phyloP scores from a whole-genome alignment of 768 basidiomycete genomes.

The Butyriboletus loyo region DNA sequence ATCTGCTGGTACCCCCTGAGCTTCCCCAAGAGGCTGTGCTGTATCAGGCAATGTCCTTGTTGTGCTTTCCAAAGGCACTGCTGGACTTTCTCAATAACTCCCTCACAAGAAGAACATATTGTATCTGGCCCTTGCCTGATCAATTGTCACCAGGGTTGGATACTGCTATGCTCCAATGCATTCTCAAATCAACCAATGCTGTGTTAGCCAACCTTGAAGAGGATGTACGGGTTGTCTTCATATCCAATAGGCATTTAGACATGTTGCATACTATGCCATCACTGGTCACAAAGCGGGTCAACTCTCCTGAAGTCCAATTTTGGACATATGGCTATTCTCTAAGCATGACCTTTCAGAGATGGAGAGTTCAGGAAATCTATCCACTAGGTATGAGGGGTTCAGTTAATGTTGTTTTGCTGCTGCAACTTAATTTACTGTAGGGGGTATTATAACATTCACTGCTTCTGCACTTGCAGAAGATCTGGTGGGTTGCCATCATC shows the following conservation, averaged over 20 bases:
- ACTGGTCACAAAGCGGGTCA: constrained; percentile 45
- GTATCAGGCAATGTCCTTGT: constrained; percentile 29
- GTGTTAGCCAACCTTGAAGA: constrained; percentile 35
- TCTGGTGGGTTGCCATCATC: constrained; percentile 44
- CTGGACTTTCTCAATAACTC: constrained; percentile 43
- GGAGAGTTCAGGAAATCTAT: constrained; percentile 67
- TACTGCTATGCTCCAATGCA: constrained; percentile 38
- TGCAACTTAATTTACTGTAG: constrained; percentile 33
- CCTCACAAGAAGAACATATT: constrained; percentile 39
- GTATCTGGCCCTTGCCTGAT: constrained; percentile 44
- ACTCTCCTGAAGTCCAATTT: constrained; percentile 51
- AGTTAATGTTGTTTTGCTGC: not conserved
- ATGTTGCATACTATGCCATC: constrained; percentile 48
- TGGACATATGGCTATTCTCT: constrained; percentile 68
- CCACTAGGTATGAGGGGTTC: constrained; percentile 50
- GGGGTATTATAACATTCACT: constrained; percentile 72
- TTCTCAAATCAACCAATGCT: constrained; percentile 46
- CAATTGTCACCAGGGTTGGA: constrained; percentile 38
- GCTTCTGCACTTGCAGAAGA: constrained; percentile 56
- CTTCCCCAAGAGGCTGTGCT: constrained; percentile 13
- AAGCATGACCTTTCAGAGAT: constrained; percentile 45
- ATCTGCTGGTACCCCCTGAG: not conserved
- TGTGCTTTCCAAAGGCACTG: constrained; percentile 48
- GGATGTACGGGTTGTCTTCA: constrained; percentile 54
- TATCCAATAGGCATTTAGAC: constrained; percentile 57